Evolutionary conservation across 2,329 filamentous ascomycete genomes (phyloP).

Genomic region (Colletotrichum tropicicola): DNA sequence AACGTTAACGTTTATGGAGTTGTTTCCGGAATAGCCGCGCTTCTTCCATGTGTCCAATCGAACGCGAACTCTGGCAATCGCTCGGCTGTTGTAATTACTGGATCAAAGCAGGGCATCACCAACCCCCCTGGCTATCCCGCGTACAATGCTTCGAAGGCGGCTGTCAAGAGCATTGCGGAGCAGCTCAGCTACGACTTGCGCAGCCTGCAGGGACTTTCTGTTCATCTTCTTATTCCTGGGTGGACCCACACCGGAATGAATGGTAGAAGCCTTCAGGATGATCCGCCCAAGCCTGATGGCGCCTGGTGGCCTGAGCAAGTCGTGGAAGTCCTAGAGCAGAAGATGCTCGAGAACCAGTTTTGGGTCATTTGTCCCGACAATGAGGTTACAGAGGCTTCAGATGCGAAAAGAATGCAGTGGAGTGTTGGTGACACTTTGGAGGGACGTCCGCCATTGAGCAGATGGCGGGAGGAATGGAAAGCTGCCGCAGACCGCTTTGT

Average conservation of each 20-base stretch:
- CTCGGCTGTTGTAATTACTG: slow-evolving; percentile 72
- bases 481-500: slow-evolving; percentile 26
- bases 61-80: slow-evolving; percentile 33
- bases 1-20: slow-evolving; percentile 4
- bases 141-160: slow-evolving; percentile 84
- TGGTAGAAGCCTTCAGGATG: slow-evolving; percentile 42
- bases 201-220: slow-evolving; percentile 55
- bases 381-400: slow-evolving; percentile 76
- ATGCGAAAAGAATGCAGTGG: slow-evolving; percentile 82
- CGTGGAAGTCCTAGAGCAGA: slow-evolving; percentile 72
- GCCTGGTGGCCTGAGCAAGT: slow-evolving; percentile 82
- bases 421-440: slow-evolving; percentile 73
- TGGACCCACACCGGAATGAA: slow-evolving; percentile 83
- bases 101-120: slow-evolving; percentile 88
- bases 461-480: slow-evolving; percentile 78
- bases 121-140: slow-evolving; percentile 85
- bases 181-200: slow-evolving; percentile 77
- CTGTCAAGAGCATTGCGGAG: slow-evolving; percentile 78
- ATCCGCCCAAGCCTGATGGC: slow-evolving; percentile 71
- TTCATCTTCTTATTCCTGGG: slow-evolving; percentile 82
- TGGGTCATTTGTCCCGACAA: slow-evolving; percentile 88
- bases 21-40: not conserved
- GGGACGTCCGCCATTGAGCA: slow-evolving; percentile 74
- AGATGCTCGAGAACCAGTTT: slow-evolving; percentile 74
- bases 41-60: not conserved